These are phyloP conservation scores for Teratosphaeria nubilosa DNA, from an alignment of 2,329 filamentous ascomycete genomes.

Conservation along the genomic window DNA sequence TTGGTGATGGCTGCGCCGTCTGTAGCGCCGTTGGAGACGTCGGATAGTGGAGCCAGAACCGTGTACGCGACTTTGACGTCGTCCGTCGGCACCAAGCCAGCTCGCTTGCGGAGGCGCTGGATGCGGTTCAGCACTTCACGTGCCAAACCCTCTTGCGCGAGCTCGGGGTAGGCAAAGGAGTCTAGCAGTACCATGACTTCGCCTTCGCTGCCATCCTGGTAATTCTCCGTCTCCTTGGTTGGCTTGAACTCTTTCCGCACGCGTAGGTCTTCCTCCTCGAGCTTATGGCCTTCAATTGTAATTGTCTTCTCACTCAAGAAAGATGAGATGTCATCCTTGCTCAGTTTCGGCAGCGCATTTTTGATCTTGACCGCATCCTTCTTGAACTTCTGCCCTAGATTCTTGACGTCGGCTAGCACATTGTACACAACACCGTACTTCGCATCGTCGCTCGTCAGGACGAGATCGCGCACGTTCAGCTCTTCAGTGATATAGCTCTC, in stretches of 20 bases:
- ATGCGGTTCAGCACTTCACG: constrained; percentile 90
- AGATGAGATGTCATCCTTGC: constrained; percentile 67
- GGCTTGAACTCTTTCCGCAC: constrained; percentile 72
- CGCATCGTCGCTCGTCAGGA: constrained; percentile 76
- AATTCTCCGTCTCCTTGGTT: constrained; percentile 57
- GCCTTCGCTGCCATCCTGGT: constrained; percentile 80
- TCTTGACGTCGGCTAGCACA: constrained; percentile 83
- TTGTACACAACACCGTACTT: constrained; percentile 90
- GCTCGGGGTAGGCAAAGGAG: constrained; percentile 67
- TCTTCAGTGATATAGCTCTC: constrained; percentile 87
- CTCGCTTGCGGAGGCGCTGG: constrained; percentile 87
- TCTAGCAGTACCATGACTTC: constrained; percentile 91
- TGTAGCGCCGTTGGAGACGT: constrained; percentile 37
- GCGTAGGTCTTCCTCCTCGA: constrained; percentile 72
- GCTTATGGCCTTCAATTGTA: constrained; percentile 71
- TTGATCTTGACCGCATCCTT: constrained; percentile 88
- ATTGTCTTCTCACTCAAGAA: constrained; percentile 69
- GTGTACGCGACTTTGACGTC: constrained; percentile 92
- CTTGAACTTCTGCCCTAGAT: constrained; percentile 92
- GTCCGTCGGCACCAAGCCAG: constrained; percentile 79
- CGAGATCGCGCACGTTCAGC: constrained; percentile 76
- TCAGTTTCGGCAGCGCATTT: constrained; percentile 72
- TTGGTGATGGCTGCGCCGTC: constrained; percentile 12
- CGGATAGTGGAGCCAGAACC: constrained; percentile 45
- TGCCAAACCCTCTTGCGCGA: constrained; percentile 79